Base-by-base conservation (phyloP, 2,329 filamentous ascomycete genomes). In the Pestalotiopsis sp. region DNA sequence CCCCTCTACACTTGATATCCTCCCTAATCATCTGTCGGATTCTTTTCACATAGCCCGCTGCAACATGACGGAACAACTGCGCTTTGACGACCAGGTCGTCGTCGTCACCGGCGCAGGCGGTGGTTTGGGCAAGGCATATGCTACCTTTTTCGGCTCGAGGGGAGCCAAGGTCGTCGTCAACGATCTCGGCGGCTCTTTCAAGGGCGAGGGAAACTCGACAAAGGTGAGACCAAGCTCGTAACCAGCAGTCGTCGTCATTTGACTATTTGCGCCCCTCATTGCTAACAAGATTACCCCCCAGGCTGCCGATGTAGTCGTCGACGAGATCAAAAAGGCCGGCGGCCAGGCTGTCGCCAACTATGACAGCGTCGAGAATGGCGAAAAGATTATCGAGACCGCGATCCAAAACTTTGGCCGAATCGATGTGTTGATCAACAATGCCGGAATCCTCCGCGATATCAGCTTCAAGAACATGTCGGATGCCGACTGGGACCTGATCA, bases 381-480 rank as follows among this genome's bases (percentile, higher is more conserved):
- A 98, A 70, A 92, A 89, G 82, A 98, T 99, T 81, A 97, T 99
- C 83, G 91, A 95, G 74, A 95, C 93, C 27, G 93, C 93, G 76
- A 92, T 96, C 79, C 85, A 93, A 81, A 86, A 85, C 68, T 96
- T 91, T 78, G 93, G 95, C 74, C 93, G 95, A 77, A 89, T 99
- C 82, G 95, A 99, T 81, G 86, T 99, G 72, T 91, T 99, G 76
- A 92, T 99, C 84, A 99, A 99, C 88, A 99, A 98, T 80, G 96
- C 96, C 71, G 95, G 96, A 78, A 98, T 98, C 78, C 87, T 97
- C 70, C 92, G 95, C 71, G 95, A 98, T 84, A 82, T 98, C 79
- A 95, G 93, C 87, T 98, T 99, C 86, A 97, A 97, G 89, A 98
- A 98, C 84, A 97, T 98, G 89, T 96, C 92, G 81, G 96, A 99